Evolutionary conservation across 1,139 yeast genomes (phyloP).

Genomic region (Lodderomyces jiufengensis): DNA sequence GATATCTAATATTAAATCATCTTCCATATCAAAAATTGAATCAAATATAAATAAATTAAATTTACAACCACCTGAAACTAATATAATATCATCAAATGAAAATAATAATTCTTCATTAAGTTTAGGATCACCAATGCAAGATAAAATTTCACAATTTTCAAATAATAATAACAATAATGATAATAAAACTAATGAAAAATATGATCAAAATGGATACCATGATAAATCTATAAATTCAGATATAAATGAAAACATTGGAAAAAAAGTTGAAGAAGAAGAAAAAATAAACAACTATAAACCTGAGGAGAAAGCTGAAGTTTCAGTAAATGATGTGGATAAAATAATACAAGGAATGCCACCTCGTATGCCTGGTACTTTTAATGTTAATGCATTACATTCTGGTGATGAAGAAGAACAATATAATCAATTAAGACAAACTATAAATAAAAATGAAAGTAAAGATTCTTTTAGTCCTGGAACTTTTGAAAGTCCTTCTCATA

Average conservation of each 20-base stretch:
- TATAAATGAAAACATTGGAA: neutral
- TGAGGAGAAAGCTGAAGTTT: too few species aligned
- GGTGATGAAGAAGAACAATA: slow-evolving; percentile 17
- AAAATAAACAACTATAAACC: too few species aligned
- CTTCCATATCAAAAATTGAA: too few species aligned
- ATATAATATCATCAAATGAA: neutral
- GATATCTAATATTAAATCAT: too few species aligned
- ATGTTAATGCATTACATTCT: slow-evolving; percentile 49
- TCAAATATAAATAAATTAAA: neutral
- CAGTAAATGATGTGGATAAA: too few species aligned
- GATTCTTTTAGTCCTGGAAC: slow-evolving; percentile 7
- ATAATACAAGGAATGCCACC: slow-evolving; percentile 27
- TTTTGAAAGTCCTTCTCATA: slow-evolving; percentile 2
- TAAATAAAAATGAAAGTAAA: slow-evolving; percentile 8
- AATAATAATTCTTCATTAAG: slow-evolving; percentile 2
- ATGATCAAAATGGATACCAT: neutral
- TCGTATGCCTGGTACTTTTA: slow-evolving; percentile 57
- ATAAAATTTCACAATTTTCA: slow-evolving; percentile 8
- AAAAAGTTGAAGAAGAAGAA: slow-evolving; percentile 3
- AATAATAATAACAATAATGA: neutral
- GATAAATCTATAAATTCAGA: neutral
- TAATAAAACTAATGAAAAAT: slow-evolving; percentile 4
- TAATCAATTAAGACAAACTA: slow-evolving; percentile 9
- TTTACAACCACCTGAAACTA: neutral
- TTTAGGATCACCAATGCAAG: slow-evolving; percentile 15